Percentiles rank a stretch among this genome's conserved stretches.
Conservation (phyloP, 176 grass and related monocot genomes). For the Dactylis glomerata region DNA sequence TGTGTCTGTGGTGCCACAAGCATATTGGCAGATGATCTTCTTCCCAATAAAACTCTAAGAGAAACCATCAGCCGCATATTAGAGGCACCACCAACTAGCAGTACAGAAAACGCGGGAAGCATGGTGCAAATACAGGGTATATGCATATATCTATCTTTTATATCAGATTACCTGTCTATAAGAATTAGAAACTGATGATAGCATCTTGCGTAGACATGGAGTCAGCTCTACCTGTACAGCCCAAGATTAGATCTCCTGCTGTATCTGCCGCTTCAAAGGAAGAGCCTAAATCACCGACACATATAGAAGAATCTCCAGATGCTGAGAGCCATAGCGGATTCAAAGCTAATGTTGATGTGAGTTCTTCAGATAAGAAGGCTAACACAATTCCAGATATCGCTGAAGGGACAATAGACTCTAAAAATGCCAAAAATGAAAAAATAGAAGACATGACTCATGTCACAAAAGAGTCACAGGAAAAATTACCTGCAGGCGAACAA, state of each 20-base stretch:
- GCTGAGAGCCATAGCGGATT: conserved; percentile 48
- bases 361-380: conserved; percentile 54
- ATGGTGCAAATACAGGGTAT: conserved; percentile 79
- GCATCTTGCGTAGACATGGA: conserved; percentile 63
- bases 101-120: conserved; percentile 81
- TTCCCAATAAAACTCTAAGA: conserved; percentile 94
- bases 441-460: conserved; percentile 46
- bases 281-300: conserved; percentile 51
- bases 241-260: conserved; percentile 71
- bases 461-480: conserved; percentile 60
- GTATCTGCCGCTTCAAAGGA: conserved; percentile 85
- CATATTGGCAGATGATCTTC: conserved; percentile 92
- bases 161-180: conserved; percentile 6
- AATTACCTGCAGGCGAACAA: conserved; percentile 57
- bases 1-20: conserved; percentile 88
- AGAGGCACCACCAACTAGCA: conserved; percentile 83
- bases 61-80: conserved; percentile 90
- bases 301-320: conserved; percentile 55
- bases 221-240: conserved; percentile 57
- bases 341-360: conserved; percentile 45
- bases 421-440: conserved; percentile 50
- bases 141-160: conserved; percentile 21
- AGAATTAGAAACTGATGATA: conserved; percentile 20
- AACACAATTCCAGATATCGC: conserved; percentile 36
- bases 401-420: conserved; percentile 55